These are phyloP conservation scores for Hansenula anomala DNA, from an alignment of 1,139 yeast species.

Conservation along the genomic window DNA sequence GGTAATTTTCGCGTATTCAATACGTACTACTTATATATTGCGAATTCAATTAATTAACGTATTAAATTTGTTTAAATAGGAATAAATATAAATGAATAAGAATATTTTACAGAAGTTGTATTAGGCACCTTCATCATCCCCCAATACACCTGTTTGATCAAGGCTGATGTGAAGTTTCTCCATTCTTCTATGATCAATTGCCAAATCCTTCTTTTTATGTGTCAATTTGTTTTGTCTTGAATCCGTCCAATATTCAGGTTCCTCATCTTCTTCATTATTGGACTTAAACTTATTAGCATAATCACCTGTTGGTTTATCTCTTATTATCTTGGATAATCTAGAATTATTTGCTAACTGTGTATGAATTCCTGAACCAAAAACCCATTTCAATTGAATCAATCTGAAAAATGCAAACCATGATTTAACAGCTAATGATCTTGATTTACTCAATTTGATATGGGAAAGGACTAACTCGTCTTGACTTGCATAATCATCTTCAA, in stretches of 20 bases:
- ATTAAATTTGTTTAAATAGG: no score
- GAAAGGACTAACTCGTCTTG: conserved; percentile 41
- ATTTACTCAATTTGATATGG: conserved; percentile 49
- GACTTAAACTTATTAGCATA: conserved; percentile 7
- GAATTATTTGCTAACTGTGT: conserved; percentile 53
- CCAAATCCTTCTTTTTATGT: conserved; percentile 14
- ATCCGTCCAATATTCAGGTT: conserved; percentile 5
- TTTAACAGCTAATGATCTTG: conserved; percentile 53
- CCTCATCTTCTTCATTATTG: not conserved
- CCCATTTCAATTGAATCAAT: conserved; percentile 61
- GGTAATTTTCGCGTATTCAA: no score
- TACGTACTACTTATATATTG: no score
- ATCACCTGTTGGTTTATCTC: conserved; percentile 25
- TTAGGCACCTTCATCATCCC: not conserved
- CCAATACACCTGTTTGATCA: conserved; percentile 14
- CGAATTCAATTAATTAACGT: no score
- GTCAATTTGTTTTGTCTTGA: conserved; percentile 7
- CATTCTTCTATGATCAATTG: conserved; percentile 17
- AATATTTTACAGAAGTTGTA: no score
- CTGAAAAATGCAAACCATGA: conserved; percentile 65
- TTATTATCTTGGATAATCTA: conserved; percentile 38
- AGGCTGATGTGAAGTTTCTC: conserved; percentile 14
- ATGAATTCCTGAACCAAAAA: conserved; percentile 66
- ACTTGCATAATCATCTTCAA: conserved; percentile 26
- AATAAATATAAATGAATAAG: no score